These are phyloP conservation scores for Globisporangium echinulatum DNA, from an alignment of 352 stramenopile genomes.

Conservation along the genomic window DNA sequence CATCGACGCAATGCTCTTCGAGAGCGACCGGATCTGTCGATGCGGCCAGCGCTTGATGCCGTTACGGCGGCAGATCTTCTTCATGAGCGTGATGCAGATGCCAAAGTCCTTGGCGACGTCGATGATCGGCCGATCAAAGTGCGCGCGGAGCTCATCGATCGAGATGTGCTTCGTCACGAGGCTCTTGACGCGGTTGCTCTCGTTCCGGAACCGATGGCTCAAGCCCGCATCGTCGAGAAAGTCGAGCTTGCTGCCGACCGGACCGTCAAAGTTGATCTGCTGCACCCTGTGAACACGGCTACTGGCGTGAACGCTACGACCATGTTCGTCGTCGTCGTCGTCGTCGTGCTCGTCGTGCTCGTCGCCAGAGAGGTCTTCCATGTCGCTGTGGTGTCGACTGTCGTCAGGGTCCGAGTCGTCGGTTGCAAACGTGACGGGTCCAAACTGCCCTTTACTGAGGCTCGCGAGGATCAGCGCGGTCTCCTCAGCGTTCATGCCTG, in stretches of 20 bases:
- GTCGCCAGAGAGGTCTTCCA: slow-evolving; percentile 30
- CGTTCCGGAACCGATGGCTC: slow-evolving; percentile 69
- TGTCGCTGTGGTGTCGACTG: slow-evolving; percentile 49
- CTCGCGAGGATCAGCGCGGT: slow-evolving; percentile 84
- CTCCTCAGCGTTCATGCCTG: slow-evolving; percentile 69
- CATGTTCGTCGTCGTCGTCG: slow-evolving; percentile 16
- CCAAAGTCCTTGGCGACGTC: slow-evolving; percentile 88
- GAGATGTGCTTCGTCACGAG: slow-evolving; percentile 86
- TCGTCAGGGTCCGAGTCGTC: slow-evolving; percentile 19
- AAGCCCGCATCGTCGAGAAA: slow-evolving; percentile 71
- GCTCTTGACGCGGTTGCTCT: slow-evolving; percentile 86
- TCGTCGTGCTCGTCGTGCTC: slow-evolving; percentile 41
- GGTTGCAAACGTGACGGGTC: slow-evolving; percentile 4
- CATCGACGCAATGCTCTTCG: slow-evolving; percentile 86
- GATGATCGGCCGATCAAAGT: slow-evolving; percentile 85
- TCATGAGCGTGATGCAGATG: slow-evolving; percentile 89
- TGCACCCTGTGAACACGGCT: slow-evolving; percentile 48
- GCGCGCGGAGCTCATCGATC: slow-evolving; percentile 74
- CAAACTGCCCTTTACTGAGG: slow-evolving; percentile 59
- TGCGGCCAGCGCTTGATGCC: slow-evolving; percentile 69
- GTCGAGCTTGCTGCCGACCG: slow-evolving; percentile 64
- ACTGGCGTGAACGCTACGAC: slow-evolving; percentile 10
- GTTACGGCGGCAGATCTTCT: slow-evolving; percentile 66
- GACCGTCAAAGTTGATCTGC: slow-evolving; percentile 71
- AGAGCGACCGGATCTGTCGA: slow-evolving; percentile 70